Evolutionary conservation across 805 yeast species (phyloP).

Genomic region (Candida hispaniensis): DNA sequence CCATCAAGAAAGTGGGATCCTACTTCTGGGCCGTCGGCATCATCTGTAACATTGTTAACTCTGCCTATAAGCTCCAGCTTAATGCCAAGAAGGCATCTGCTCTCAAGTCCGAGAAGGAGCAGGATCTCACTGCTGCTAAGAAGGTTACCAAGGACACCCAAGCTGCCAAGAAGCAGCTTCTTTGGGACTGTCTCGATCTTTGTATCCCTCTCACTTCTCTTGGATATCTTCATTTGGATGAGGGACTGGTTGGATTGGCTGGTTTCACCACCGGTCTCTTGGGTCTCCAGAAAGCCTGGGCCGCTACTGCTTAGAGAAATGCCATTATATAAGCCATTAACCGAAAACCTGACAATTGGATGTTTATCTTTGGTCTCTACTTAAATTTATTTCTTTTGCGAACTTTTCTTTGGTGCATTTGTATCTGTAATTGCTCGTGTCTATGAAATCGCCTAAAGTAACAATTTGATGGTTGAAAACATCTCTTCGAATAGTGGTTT

Average conservation of each 20-base stretch:
- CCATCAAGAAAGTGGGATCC: constrained; percentile 42
- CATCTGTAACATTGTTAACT: constrained; percentile 48
- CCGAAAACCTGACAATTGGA: too few relatives aligned
- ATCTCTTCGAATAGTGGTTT: too few relatives aligned
- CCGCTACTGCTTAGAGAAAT: constrained; percentile 29
- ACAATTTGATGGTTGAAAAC: too few relatives aligned
- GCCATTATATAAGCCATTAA: constrained; percentile 1
- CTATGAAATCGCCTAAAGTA: too few relatives aligned
- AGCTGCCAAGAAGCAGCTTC: constrained; percentile 47
- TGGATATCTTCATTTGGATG: constrained; percentile 49
- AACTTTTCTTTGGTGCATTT: too few relatives aligned
- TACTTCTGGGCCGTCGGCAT: constrained; percentile 73
- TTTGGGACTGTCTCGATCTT: constrained; percentile 68
- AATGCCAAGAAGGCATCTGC: constrained; percentile 32
- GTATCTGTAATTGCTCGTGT: too few relatives aligned
- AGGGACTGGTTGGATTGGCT: constrained; percentile 72
- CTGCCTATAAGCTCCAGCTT: constrained; percentile 43
- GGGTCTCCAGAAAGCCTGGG: constrained; percentile 68
- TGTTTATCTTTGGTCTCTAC: too few relatives aligned
- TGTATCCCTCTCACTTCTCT: constrained; percentile 65
- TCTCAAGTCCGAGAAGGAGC: constrained; percentile 32
- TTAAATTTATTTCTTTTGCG: too few relatives aligned
- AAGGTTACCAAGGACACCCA: constrained; percentile 37
- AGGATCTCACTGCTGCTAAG: constrained; percentile 31
- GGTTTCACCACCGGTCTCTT: constrained; percentile 73